Evolutionary conservation across 176 grass and related monocot species (phyloP).

Genomic region (Urochloa ruziziensis): DNA sequence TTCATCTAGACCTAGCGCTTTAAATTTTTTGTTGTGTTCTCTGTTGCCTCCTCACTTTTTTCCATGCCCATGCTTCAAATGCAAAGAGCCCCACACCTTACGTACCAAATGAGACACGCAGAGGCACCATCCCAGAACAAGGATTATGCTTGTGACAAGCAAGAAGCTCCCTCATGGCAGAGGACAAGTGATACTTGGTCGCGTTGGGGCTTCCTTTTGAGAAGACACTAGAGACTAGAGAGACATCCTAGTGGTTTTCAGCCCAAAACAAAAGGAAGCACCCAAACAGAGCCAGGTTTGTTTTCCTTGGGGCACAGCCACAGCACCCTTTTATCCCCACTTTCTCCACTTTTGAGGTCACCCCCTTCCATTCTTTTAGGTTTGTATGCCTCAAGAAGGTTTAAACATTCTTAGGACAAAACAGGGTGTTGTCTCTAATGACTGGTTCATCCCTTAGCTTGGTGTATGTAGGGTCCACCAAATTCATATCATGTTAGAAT

Average conservation of each 20-base stretch:
- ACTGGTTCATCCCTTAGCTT: conserved; percentile 36
- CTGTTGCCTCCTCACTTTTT: conserved; percentile 11
- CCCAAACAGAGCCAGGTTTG: conserved; percentile 61
- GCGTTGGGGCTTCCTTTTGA: conserved; percentile 66
- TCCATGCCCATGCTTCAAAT: conserved; percentile 17
- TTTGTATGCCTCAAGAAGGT: conserved; percentile 64
- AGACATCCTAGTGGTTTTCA: conserved; percentile 15
- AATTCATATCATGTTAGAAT: conserved; percentile 20
- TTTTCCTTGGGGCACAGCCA: conserved; percentile 43
- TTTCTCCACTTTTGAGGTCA: conserved; percentile 96
- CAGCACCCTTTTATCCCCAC: conserved; percentile 56
- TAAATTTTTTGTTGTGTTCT: conserved; percentile 13
- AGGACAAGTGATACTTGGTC: conserved; percentile 73
- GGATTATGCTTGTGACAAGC: conserved; percentile 68
- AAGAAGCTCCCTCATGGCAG: conserved; percentile 59
- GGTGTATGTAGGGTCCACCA: conserved; percentile 21
- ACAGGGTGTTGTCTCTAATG: conserved; percentile 78
- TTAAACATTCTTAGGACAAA: conserved; percentile 95
- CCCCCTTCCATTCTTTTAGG: conserved; percentile 63
- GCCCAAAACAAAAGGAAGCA: conserved; percentile 80
- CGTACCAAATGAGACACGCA: conserved; percentile 35
- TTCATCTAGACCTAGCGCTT: not conserved
- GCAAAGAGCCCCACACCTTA: conserved; percentile 13
- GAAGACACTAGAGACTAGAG: conserved; percentile 24
- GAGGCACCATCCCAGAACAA: conserved; percentile 26